Evolutionary conservation across 2,329 filamentous ascomycete species (phyloP), one percentile per base, ranked within the genome.

Genomic region (Aspergillus pseudotamarii): DNA sequence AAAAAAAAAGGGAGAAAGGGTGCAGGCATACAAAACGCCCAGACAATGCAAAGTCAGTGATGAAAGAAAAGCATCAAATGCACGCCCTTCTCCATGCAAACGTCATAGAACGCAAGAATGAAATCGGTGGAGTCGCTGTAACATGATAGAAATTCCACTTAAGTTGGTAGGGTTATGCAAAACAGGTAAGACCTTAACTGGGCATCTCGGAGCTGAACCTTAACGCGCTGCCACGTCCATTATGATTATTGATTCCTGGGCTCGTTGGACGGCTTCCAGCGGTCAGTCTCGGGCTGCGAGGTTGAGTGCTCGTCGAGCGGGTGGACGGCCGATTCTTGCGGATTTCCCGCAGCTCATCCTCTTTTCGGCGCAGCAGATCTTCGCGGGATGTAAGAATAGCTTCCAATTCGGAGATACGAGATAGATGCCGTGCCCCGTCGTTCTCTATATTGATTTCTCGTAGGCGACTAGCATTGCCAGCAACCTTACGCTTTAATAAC

Each of bases 291-390:
- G 78, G 78, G 50, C 79, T 81, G 58, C 79, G 73, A 10, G 79
- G 79, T 60, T 80, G 78, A 19, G 77, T 77, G 59, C 79, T 81
- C 0, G 79, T 80, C 3, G 79, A 78, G 21, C 79, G 73, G 41
- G 78, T 81, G 1, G 77, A 76, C 3, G 79, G 79, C 0, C 79
- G 76, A 58, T 80, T 80, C 61, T 79, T 81, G 64, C 77, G 79
- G 58, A 82, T 72, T 21, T 78, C 76, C 14, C 77, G 77, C 48
- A 82, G 69, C 62, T 83, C 81, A 19, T 82, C 81, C 58, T 82
- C 79, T 55, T 81, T 79, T 57, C 71, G 76, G 51, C 72, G 76
- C 12, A 82, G 66, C 16, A 82, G 62, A 21, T 76, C 73, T 32
- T 82, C 79, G 14, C 78, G 75, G 1, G 70, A 68, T 16, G 72